These are phyloP conservation scores for Gillenia trifoliata DNA, from an alignment of 306 rosid genomes.

Conservation along the genomic window DNA sequence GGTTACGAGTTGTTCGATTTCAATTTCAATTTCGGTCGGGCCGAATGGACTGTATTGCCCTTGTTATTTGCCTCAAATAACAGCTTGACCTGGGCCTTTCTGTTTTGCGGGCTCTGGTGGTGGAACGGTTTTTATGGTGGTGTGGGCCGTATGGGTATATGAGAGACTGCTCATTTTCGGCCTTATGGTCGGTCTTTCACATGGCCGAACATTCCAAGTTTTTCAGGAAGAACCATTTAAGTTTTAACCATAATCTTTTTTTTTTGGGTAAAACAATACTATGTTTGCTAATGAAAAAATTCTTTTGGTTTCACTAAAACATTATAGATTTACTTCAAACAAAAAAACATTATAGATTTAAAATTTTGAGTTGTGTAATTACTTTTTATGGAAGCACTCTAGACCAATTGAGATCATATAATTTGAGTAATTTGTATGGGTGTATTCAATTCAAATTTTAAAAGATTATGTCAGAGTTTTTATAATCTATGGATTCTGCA, in stretches of 20 bases:
- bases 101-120: not conserved
- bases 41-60: not conserved
- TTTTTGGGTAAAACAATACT: not conserved
- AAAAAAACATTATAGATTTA: too few relatives aligned
- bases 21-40: not conserved
- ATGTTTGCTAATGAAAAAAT: not conserved
- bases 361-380: not conserved
- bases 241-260: not conserved
- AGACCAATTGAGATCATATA: too few relatives aligned
- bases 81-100: not conserved
- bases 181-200: not conserved
- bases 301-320: not conserved
- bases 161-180: not conserved
- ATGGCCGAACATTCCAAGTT: not conserved
- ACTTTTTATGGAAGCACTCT: too few relatives aligned
- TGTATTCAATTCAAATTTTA: too few relatives aligned
- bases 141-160: not conserved
- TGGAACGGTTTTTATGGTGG: not conserved
- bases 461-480: too few relatives aligned
- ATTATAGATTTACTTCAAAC: too few relatives aligned
- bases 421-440: too few relatives aligned
- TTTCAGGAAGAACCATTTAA: not conserved
- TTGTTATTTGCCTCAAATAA: not conserved
- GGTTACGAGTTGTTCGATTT: slow-evolving; percentile 1
- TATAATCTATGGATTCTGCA: too few relatives aligned